Evolutionary conservation across 768 basidiomycete genomes (phyloP).

Genomic region (Amanita subjunquillea): DNA sequence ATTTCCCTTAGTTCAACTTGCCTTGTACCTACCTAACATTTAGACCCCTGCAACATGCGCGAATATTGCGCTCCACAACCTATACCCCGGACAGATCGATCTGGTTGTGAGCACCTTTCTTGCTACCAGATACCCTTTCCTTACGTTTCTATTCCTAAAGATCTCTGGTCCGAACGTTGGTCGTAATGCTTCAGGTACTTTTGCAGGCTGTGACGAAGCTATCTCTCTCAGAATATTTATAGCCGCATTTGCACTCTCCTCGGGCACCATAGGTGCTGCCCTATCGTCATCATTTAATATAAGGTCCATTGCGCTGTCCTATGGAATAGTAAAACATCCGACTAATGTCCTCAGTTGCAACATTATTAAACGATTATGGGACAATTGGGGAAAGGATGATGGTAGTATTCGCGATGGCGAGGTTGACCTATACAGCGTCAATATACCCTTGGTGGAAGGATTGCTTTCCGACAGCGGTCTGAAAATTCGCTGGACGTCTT

Average conservation of each 20-base stretch:
- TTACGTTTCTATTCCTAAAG: constrained; percentile 22
- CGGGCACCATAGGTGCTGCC: constrained; percentile 89
- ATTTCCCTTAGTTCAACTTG: background rate
- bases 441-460: constrained; percentile 72
- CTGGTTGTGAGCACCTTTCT: constrained; percentile 49
- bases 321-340: constrained; percentile 69
- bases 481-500: constrained; percentile 66
- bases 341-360: constrained; percentile 57
- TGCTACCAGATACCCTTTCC: background rate
- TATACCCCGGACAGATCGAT: constrained; percentile 79
- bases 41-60: constrained; percentile 89
- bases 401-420: constrained; percentile 47
- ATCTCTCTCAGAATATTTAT: constrained; percentile 8
- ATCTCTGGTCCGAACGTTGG: constrained; percentile 83
- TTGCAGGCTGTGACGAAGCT: background rate
- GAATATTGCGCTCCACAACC: constrained; percentile 83
- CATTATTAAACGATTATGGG: constrained; percentile 69
- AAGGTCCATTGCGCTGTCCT: constrained; percentile 82
- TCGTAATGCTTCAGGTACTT: constrained; percentile 66
- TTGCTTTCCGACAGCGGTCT: constrained; percentile 51
- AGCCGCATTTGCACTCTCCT: constrained; percentile 85
- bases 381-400: constrained; percentile 73
- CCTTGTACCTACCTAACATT: background rate
- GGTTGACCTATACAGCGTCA: constrained; percentile 79
- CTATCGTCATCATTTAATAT: constrained; percentile 63